Conservation (phyloP, 2,329 filamentous ascomycete species). For the Rhinocladiella similis region DNA sequence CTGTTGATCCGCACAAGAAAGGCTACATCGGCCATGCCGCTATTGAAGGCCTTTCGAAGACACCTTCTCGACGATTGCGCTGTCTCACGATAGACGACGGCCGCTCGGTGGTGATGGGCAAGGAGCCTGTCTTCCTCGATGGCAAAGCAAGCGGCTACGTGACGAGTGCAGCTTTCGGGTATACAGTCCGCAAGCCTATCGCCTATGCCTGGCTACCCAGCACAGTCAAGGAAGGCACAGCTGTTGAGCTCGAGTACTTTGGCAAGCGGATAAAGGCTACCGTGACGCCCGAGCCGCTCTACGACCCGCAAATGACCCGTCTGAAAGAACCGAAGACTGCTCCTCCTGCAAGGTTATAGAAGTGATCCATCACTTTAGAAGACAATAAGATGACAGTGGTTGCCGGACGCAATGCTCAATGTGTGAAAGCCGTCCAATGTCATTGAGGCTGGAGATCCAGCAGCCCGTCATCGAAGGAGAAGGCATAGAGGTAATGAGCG, state of each 20-base stretch:
- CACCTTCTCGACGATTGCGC: conserved; percentile 38
- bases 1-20: conserved; percentile 42
- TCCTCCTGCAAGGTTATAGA: background rate
- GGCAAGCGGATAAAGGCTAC: conserved; percentile 56
- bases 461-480: too few relatives aligned
- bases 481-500: too few relatives aligned
- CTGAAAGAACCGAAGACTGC: conserved; percentile 28
- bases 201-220: conserved; percentile 60
- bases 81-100: conserved; percentile 59
- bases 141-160: conserved; percentile 56
- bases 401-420: too few relatives aligned
- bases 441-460: too few relatives aligned
- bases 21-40: conserved; percentile 55
- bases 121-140: conserved; percentile 59
- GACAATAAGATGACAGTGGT: too few relatives aligned
- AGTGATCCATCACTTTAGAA: background rate
- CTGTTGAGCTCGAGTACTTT: conserved; percentile 64
- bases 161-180: conserved; percentile 62
- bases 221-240: conserved; percentile 47
- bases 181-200: conserved; percentile 58
- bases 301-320: conserved; percentile 44
- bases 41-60: conserved; percentile 43
- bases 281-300: conserved; percentile 52
- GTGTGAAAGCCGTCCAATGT: too few relatives aligned
- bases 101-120: conserved; percentile 58